A percentile compares a stretch with the other conserved stretches of the same genome.
phyloP scores from a whole-genome alignment of 1,284 basidiomycete species.

The Athelia psychrophila region DNA sequence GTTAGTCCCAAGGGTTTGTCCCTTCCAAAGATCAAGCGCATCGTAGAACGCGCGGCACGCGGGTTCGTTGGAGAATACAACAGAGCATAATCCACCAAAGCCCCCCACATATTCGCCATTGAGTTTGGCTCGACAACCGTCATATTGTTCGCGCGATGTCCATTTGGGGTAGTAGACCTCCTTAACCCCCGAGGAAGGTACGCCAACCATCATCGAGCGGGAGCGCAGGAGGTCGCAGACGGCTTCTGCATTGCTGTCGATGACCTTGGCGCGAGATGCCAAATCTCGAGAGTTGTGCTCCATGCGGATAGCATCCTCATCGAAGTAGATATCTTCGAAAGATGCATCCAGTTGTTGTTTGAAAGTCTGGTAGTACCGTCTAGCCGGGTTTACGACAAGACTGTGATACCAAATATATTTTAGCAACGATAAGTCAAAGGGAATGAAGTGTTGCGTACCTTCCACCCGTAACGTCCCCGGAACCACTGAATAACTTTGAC shows the following conservation, averaged over 20 bases:
- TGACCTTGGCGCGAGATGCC: slow-evolving; percentile 45
- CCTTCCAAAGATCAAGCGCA: slow-evolving; percentile 53
- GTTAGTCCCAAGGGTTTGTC: slow-evolving; percentile 61
- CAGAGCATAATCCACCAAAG: slow-evolving; percentile 53
- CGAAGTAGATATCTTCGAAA: slow-evolving; percentile 61
- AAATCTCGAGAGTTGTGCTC: slow-evolving; percentile 69
- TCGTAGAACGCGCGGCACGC: slow-evolving; percentile 57
- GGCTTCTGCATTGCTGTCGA: slow-evolving; percentile 55
- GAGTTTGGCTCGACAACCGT: slow-evolving; percentile 27
- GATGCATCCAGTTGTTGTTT: slow-evolving; percentile 33
- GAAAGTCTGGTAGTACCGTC: slow-evolving; percentile 38
- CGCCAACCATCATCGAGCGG: slow-evolving; percentile 27
- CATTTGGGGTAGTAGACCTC: slow-evolving; percentile 60
- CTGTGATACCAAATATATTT: slow-evolving; percentile 22
- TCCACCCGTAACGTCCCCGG: slow-evolving; percentile 69
- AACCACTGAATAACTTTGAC: slow-evolving; percentile 69
- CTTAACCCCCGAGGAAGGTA: slow-evolving; percentile 35
- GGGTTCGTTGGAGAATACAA: slow-evolving; percentile 47
- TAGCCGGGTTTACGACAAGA: slow-evolving; percentile 53
- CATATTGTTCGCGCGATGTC: slow-evolving; percentile 47
- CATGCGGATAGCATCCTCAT: slow-evolving; percentile 64
- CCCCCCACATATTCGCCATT: slow-evolving; percentile 18
- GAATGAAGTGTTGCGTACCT: slow-evolving; percentile 34
- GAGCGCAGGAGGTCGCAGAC: slow-evolving; percentile 47
- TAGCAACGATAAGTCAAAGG: background rate